phyloP scores from a whole-genome alignment of 2,329 filamentous ascomycete species.

The Paracamarosporium sp. region DNA sequence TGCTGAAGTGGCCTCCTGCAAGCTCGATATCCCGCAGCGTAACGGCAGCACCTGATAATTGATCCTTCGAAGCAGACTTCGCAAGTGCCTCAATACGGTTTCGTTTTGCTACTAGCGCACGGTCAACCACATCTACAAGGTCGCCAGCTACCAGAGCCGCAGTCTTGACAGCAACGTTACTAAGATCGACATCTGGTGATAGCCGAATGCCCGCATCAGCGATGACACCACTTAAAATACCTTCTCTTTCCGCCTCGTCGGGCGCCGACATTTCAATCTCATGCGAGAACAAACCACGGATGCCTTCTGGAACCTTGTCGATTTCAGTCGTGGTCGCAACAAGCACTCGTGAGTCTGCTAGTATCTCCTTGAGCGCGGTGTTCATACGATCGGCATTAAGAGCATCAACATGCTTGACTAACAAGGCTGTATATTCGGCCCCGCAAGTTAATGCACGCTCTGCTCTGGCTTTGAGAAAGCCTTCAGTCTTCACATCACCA shows the following conservation, averaged over 20 bases:
- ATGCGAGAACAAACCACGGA: constrained; percentile 91
- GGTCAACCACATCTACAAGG: constrained; percentile 90
- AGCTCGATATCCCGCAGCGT: constrained; percentile 85
- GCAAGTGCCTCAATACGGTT: constrained; percentile 79
- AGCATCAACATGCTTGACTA: constrained; percentile 91
- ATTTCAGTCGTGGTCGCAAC: constrained; percentile 95
- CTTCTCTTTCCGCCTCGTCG: constrained; percentile 89
- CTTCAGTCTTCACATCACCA: constrained; percentile 92
- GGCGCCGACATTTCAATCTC: constrained; percentile 93
- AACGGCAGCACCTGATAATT: constrained; percentile 49
- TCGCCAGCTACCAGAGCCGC: constrained; percentile 95
- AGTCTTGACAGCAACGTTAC: constrained; percentile 89
- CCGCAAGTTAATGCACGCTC: constrained; percentile 91
- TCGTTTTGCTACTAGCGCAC: constrained; percentile 79
- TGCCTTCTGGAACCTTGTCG: constrained; percentile 89
- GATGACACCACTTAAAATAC: constrained; percentile 80
- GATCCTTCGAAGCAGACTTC: constrained; percentile 48
- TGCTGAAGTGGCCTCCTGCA: constrained; percentile 80
- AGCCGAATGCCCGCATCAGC: constrained; percentile 77
- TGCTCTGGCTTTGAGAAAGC: constrained; percentile 83
- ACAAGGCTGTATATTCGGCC: constrained; percentile 77
- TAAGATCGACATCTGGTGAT: constrained; percentile 82
- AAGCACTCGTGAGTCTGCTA: constrained; percentile 80
- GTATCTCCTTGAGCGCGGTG: constrained; percentile 80
- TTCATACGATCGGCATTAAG: constrained; percentile 91